phyloP scores from a whole-genome alignment of 495 filamentous ascomycete genomes.

The Trichocladium uniseriatum region DNA sequence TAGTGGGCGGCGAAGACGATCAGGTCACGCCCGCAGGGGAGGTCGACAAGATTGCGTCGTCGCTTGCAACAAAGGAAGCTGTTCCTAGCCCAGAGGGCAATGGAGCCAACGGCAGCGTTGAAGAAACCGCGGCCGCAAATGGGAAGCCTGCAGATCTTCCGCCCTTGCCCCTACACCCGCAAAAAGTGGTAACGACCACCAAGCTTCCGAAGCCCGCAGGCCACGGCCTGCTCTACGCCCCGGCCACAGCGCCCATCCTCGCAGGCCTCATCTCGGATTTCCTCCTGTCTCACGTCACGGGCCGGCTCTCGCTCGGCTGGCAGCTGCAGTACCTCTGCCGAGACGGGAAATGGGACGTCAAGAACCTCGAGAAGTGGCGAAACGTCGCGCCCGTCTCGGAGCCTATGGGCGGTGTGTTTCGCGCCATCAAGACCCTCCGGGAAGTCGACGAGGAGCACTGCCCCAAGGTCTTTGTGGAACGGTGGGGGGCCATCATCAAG shows the following conservation, averaged over 20 bases:
- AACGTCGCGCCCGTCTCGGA: slow-evolving; percentile 66
- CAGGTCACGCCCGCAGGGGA: slow-evolving; percentile 60
- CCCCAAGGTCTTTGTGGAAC: slow-evolving; percentile 59
- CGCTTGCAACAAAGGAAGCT: slow-evolving; percentile 19
- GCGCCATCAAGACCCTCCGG: slow-evolving; percentile 79
- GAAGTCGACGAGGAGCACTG: slow-evolving; percentile 79
- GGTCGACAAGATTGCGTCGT: slow-evolving; percentile 51
- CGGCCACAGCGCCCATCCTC: slow-evolving; percentile 62
- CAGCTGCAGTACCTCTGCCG: slow-evolving; percentile 78
- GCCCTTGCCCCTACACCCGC: slow-evolving; percentile 30
- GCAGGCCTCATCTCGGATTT: slow-evolving; percentile 78
- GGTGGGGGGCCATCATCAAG: slow-evolving; percentile 55
- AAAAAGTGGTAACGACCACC: slow-evolving; percentile 54
- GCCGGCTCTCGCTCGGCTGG: slow-evolving; percentile 75
- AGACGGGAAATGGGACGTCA: slow-evolving; percentile 95
- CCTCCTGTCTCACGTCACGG: slow-evolving; percentile 60
- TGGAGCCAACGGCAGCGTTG: slow-evolving; percentile 14
- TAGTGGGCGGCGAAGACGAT: slow-evolving; percentile 73
- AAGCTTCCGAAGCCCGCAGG: slow-evolving; percentile 71
- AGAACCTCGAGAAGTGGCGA: slow-evolving; percentile 90
- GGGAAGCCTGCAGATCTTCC: slow-evolving; percentile 28
- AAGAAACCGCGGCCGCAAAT: slow-evolving; percentile 37
- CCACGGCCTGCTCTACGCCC: slow-evolving; percentile 77
- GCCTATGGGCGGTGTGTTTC: slow-evolving; percentile 66
- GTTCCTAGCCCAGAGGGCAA: slow-evolving; percentile 2